Evolutionary conservation across 331 rosid species (phyloP), one percentile per base, ranked within the genome.

Genomic region (Quercus tomentella): DNA sequence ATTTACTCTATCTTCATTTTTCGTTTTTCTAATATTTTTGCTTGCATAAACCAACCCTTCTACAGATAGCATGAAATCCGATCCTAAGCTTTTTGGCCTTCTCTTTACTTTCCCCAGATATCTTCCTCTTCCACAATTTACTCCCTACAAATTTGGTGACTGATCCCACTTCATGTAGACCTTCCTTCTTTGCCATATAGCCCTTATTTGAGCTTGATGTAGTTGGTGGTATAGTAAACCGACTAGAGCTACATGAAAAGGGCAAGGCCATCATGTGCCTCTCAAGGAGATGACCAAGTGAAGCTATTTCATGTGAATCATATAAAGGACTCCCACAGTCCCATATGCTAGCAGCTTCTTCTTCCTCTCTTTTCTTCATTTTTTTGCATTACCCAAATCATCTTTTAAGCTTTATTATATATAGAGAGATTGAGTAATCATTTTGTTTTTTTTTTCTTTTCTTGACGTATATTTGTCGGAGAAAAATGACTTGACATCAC

Each of bases 321-420:
- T 83, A 83, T 43, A 78, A 69, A 10, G 74, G 74, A 61, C 86
- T 79, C 68, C 80, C 83, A 75, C 75, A 83, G 56, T 83, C 81
- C 86, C 86, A 79, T 23, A 75, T 21, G 62, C 33, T 60, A 11
- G 25, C 55, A 25, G 70, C 35, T 5, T 9, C 33, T 72, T 20
- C 74, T 31, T 57, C 76, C 61, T 51, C 52, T 80, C 61, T 69
- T 79, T 78, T 82, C 77, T 20, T 69, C 52, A 30, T 67, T 49
- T 56, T 33, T 56, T 33, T 63, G 43, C 75, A 68, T 10, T 56
- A 22, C 3, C 69, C 73, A 68, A 18, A 31, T 65, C 18, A 30
- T 23, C n/a, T 66, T 52, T 66, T 22, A 15, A 60, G 72, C 72
- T 30, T 63, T 63, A 7, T 62, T 62, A 63, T 63, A 41, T 37